Evolutionary conservation across 2,329 filamentous ascomycete genomes (phyloP).

Genomic region (Dendrostoma leiphaemia): DNA sequence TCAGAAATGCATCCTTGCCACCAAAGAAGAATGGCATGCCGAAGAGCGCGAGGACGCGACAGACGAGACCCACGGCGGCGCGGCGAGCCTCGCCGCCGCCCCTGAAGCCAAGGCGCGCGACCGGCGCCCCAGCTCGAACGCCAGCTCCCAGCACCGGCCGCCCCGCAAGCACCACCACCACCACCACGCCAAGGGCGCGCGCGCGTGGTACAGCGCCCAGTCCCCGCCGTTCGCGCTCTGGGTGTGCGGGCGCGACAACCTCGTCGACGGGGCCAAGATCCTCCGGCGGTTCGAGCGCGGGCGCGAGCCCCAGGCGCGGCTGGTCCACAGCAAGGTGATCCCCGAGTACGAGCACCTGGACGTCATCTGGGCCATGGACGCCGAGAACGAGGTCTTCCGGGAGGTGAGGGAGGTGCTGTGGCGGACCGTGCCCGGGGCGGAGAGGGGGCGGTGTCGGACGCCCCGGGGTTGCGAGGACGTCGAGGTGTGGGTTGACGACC

Average conservation of each 20-base stretch:
- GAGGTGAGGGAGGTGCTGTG: slow-evolving; percentile 82
- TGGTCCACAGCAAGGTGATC: slow-evolving; percentile 82
- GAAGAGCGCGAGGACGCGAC: slow-evolving; percentile 65
- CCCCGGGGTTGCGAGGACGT: slow-evolving; percentile 63
- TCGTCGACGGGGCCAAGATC: slow-evolving; percentile 79
- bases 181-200: slow-evolving; percentile 45
- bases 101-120: neutral
- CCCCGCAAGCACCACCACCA: slow-evolving; percentile 29
- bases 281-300: slow-evolving; percentile 72
- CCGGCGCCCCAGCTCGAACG: slow-evolving; percentile 8
- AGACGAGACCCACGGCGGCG: slow-evolving; percentile 30
- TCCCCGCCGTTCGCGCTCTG: slow-evolving; percentile 85
- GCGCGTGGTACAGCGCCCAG: slow-evolving; percentile 78
- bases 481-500: slow-evolving; percentile 34
- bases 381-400: slow-evolving; percentile 75
- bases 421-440: slow-evolving; percentile 64
- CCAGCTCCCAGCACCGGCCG: slow-evolving; percentile 19
- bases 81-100: slow-evolving; percentile 3
- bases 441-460: slow-evolving; percentile 53
- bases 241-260: slow-evolving; percentile 78
- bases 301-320: slow-evolving; percentile 74
- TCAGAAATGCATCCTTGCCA: slow-evolving; percentile 85
- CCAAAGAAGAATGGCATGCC: slow-evolving; percentile 63
- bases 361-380: slow-evolving; percentile 92
- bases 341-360: slow-evolving; percentile 91